Conservation (phyloP, 2,329 filamentous ascomycete species). For the Pseudocercospora vitis region DNA sequence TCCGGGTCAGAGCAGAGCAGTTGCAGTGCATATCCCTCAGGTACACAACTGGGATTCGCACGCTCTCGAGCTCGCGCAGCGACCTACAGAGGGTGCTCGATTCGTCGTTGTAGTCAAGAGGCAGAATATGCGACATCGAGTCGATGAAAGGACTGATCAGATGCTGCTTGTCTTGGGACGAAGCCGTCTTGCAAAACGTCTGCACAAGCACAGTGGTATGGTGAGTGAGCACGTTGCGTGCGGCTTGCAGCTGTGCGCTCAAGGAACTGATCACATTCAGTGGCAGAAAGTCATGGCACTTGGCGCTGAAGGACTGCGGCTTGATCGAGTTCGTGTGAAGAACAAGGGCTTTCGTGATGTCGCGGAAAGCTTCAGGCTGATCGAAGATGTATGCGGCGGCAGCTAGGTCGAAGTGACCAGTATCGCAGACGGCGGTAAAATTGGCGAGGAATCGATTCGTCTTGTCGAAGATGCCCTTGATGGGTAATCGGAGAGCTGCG, state of each 20-base stretch:
- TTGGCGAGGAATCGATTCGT: not conserved
- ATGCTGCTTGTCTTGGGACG: not conserved
- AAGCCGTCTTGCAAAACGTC: not conserved
- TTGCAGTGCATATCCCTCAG: not conserved
- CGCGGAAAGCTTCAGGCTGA: constrained; percentile 13
- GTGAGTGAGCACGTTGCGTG: not conserved
- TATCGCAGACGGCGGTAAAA: not conserved
- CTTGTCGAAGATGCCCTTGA: not conserved
- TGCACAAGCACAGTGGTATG: constrained; percentile 4
- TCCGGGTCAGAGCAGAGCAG: not conserved
- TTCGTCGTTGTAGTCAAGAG: not conserved
- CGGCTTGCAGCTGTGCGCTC: not conserved
- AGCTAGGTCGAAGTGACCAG: not conserved
- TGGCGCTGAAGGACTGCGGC: not conserved
- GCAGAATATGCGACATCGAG: not conserved
- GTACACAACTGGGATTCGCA: not conserved
- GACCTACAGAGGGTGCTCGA: not conserved
- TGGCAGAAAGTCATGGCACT: constrained; percentile 11
- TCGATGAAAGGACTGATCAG: not conserved
- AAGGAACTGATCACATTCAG: not conserved
- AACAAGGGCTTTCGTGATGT: constrained; percentile 16
- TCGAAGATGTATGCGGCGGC: constrained; percentile 19
- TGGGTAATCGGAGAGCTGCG: not conserved
- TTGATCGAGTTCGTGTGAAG: not conserved
- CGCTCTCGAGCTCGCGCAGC: not conserved